Evolutionary conservation across 129 eudicot species (phyloP).

Genomic region (Arctium minus): DNA sequence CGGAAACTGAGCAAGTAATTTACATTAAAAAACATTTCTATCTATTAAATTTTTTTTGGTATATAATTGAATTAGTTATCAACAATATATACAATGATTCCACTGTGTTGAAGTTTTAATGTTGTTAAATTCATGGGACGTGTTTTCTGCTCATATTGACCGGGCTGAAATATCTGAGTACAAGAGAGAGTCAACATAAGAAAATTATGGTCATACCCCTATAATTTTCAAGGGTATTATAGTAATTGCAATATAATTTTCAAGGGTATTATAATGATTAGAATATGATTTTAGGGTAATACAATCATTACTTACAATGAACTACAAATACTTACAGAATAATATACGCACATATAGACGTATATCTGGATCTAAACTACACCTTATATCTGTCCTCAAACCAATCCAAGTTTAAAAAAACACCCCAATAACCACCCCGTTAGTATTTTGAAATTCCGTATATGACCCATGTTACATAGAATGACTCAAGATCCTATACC

Average conservation of each 20-base stretch:
- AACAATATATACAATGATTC: neutral
- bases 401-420: neutral
- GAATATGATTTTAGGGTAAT: neutral
- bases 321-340: neutral
- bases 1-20: neutral
- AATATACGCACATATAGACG: neutral
- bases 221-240: neutral
- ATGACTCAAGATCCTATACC: neutral
- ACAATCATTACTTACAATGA: neutral
- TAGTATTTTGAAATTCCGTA: neutral
- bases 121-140: neutral
- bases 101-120: neutral
- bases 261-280: neutral
- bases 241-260: neutral
- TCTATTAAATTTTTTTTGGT: neutral
- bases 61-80: neutral
- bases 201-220: neutral
- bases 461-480: neutral
- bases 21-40: neutral
- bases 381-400: neutral
- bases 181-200: neutral
- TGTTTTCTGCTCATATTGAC: neutral
- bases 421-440: neutral
- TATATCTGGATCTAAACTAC: neutral
- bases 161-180: neutral